These are phyloP conservation scores for Colletotrichum sp. DNA, from an alignment of 2,329 filamentous ascomycete species.

Conservation along the genomic window DNA sequence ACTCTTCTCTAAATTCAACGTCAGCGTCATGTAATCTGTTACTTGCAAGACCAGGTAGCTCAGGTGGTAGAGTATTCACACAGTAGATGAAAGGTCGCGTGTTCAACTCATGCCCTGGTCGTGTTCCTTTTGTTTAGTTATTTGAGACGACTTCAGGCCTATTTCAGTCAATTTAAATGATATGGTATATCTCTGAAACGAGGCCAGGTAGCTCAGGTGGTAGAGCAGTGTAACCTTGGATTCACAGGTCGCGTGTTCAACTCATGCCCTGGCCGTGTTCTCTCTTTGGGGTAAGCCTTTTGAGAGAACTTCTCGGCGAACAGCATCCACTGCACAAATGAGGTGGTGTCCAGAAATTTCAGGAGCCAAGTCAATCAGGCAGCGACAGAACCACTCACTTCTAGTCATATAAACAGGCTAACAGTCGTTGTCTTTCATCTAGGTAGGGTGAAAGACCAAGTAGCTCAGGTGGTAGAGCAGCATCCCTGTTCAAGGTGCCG, in stretches of 20 bases:
- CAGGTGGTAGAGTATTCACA: background rate
- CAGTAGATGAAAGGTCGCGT: background rate
- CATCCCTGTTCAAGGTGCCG: background rate
- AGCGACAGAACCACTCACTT: background rate
- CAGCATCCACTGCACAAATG: background rate
- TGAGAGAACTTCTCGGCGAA: background rate
- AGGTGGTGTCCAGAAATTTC: background rate
- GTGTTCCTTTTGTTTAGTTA: background rate
- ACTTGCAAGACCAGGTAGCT: background rate
- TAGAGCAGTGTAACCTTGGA: background rate
- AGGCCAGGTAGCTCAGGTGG: background rate
- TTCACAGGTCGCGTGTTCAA: background rate
- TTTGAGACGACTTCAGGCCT: background rate
- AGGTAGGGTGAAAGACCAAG: background rate
- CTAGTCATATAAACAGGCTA: background rate
- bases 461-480: background rate
- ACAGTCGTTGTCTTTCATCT: background rate
- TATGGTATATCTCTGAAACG: accelerated
- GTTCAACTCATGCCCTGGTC: background rate
- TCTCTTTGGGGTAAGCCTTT: background rate
- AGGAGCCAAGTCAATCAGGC: background rate
- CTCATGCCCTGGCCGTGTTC: background rate
- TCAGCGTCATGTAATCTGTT: background rate
- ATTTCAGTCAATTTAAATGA: too few relatives aligned
- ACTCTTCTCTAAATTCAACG: background rate